Evolutionary conservation across 345 rosid species (phyloP).

Genomic region (Lepidium didymum): DNA sequence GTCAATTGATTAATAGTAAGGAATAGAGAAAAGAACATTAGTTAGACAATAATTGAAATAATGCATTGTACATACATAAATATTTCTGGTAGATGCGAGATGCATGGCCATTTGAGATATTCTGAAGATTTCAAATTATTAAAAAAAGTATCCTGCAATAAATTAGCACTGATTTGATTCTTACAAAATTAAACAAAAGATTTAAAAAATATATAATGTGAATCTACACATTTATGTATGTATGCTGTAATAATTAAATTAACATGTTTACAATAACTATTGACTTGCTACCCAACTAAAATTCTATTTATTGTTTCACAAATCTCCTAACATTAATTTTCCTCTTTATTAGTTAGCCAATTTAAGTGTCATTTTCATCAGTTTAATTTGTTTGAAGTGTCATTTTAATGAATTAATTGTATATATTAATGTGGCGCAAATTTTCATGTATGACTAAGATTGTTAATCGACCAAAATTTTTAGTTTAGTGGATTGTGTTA

Average conservation of each 20-base stretch:
- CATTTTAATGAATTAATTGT: too few relatives aligned
- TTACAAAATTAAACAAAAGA: background rate
- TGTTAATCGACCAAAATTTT: too few relatives aligned
- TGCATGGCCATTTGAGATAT: background rate
- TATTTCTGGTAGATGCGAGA: constrained; percentile 13
- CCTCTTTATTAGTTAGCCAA: too few relatives aligned
- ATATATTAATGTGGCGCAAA: too few relatives aligned
- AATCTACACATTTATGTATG: background rate
- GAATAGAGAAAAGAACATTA: background rate
- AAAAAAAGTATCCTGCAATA: background rate
- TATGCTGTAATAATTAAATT: background rate
- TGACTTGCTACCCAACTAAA: background rate
- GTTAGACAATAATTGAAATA: constrained; percentile 14
- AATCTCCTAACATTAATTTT: too few relatives aligned
- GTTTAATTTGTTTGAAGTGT: too few relatives aligned
- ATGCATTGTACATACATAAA: constrained; percentile 13
- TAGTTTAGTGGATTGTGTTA: too few relatives aligned
- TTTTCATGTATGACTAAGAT: too few relatives aligned
- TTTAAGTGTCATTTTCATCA: too few relatives aligned
- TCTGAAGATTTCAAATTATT: constrained; percentile 5
- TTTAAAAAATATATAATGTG: too few relatives aligned
- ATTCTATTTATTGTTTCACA: background rate
- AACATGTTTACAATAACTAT: background rate
- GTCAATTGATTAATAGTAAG: background rate
- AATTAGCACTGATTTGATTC: background rate